Base-by-base conservation (phyloP, 371 early-diverging fungal genomes). In the Apophysomyces ossiformis region DNA sequence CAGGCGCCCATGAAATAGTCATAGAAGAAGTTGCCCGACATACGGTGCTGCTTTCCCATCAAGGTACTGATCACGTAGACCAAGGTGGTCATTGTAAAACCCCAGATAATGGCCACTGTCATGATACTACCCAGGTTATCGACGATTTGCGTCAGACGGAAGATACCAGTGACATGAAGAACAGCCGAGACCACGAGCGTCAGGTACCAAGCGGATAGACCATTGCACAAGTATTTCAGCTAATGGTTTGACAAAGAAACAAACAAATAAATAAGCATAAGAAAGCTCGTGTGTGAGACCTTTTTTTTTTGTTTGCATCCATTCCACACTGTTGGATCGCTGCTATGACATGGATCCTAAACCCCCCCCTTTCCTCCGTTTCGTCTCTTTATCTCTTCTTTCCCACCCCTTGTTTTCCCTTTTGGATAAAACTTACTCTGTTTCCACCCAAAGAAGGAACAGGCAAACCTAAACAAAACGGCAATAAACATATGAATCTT, bases 1-100 rank as follows among this genome's bases (percentile, higher is more conserved):
- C 75, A 72, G 59, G 81, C 87, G 60, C 92, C 92, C 87, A 91
- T 92, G 66, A 88, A 90, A 67, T 83, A 88, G 66, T 95, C 95
- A 73, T 95, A 94, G 57, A 92, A 62, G 35, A 85, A 64, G 78
- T 91, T 88, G 36, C 93, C 92, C 37, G 93, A 87, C 87, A 87
- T 85, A 63, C 87, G 82, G 63, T 87, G 86, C 37, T 79, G 69
- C 12, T 75, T 78, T 43, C 78, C 78, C 35, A 69, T 69, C 7
- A 77, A 37, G 9, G 71, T 63, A 54, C 79, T 72, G 36, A 45
- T 63, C 5, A 76, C n/a, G 50, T 83, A 85, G 5, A 83, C 77
- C 18, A 73, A 57, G 4, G 82, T 70, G 2, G 87, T 82, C 72
- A 86, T 67, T 35, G 70, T 71, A 64, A 83, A 85, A 35, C 87